Base-by-base conservation (phyloP, 202 grass and related monocot species). In the Zizania palustris region DNA sequence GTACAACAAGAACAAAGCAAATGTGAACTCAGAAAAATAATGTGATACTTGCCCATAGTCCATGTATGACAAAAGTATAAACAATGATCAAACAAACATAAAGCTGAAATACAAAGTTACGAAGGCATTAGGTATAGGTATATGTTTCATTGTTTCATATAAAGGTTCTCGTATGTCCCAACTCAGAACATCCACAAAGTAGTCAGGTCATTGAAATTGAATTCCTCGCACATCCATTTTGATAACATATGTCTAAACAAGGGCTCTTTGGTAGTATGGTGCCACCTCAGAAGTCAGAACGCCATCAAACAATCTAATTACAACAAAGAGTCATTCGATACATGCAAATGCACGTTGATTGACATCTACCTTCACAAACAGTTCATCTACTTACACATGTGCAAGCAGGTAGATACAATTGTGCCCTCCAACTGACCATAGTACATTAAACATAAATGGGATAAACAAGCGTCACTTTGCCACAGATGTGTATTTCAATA, bases 141-240 rank as follows among this genome's bases (percentile, higher is more conserved):
- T 34, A 14, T 73, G 54, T 40, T 82, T 38, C 33, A 58, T 74
- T 73, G 54, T 40, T 82, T 38, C 33, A 58, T 74, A 49, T 39
- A 74, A 14, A 68, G 37, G 40, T 34, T 34, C 56, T 19, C 16
- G 12, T 16, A 14, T 16, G 41, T 63, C n/a, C 14, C 10, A 19
- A 69, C 3, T 70, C 45, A 83, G 9, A 76, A 20, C 42, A 8
- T 60, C n/a, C 43, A 75, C 43, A 69, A 8, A 46, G 41, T 67
- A 8, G 11, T 5, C 71, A 45, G 36, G 7, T 33, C 34, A 80
- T 7, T 51, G 18, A 63, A 51, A 6, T 20, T 20, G n/a, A 60
- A 28, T 10, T 71, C 55, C 35, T 51, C 15, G 53, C 46, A 80
- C 19, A 28, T 49, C 21, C 35, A 80, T 39, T 48, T 39, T 15